A percentile compares a stretch with the other conserved stretches of the same genome.
Evolutionary conservation across 768 basidiomycete genomes (phyloP).

Genomic region (Termitomyces heimii): DNA sequence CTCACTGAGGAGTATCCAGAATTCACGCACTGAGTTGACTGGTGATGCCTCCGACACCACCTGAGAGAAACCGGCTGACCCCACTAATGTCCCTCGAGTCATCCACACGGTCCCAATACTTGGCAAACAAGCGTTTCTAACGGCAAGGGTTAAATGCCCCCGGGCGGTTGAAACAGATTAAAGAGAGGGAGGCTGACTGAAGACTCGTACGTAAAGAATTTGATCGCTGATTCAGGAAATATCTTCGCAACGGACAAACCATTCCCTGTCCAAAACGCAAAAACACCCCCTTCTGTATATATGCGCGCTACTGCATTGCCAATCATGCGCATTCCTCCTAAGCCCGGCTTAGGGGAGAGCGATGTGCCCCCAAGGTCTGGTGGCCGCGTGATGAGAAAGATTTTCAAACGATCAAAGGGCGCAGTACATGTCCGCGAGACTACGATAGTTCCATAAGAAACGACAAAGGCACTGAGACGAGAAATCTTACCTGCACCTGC

Average conservation of each 20-base stretch:
- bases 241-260: conserved; percentile 92
- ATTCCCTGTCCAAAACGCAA: conserved; percentile 98
- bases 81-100: conserved; percentile 88
- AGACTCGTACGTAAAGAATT: conserved; percentile 94
- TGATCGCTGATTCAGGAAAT: conserved; percentile 97
- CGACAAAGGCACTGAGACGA: conserved; percentile 20
- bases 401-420: conserved; percentile 93
- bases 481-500: conserved; percentile 81
- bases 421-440: conserved; percentile 96
- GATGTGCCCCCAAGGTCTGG: conserved; percentile 62
- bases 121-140: conserved; percentile 92
- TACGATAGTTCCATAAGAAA: conserved; percentile 39
- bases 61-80: conserved; percentile 87
- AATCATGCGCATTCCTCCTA: conserved; percentile 61
- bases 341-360: conserved; percentile 34
- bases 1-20: conserved; percentile 3
- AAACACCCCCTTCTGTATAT: conserved; percentile 83
- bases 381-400: conserved; percentile 90
- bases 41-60: conserved; percentile 92
- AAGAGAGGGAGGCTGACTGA: conserved; percentile 47
- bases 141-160: conserved; percentile 3
- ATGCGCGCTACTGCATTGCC: conserved; percentile 70
- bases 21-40: conserved; percentile 77
- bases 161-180: not conserved
- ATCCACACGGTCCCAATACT: conserved; percentile 86